phyloP scores from a whole-genome alignment of 2,329 filamentous ascomycete species.

The Microcyclospora pomicola region DNA sequence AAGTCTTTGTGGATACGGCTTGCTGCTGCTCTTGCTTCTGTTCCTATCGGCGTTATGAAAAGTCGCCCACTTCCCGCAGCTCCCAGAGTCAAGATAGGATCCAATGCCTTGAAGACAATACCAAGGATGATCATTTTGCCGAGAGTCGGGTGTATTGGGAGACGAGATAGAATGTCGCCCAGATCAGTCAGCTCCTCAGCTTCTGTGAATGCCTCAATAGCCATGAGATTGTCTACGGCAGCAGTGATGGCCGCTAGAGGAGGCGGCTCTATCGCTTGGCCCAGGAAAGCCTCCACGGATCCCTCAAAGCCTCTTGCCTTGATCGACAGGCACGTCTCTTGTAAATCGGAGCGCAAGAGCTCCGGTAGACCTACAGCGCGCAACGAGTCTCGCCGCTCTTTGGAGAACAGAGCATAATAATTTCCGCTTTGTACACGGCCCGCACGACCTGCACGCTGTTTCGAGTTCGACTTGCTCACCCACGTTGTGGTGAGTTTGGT shows the following conservation, averaged over 20 bases:
- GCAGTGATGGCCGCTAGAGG: slow-evolving; percentile 21
- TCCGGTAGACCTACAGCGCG: slow-evolving; percentile 24
- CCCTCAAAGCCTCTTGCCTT: slow-evolving; percentile 27
- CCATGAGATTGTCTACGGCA: slow-evolving; percentile 27
- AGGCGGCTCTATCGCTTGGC: slow-evolving; percentile 34
- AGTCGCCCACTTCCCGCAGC: slow-evolving; percentile 23
- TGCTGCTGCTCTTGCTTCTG: slow-evolving; percentile 11
- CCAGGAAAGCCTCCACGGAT: slow-evolving; percentile 29
- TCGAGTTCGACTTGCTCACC: slow-evolving; percentile 34
- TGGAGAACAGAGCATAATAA: slow-evolving; percentile 37
- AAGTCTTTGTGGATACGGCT: slow-evolving; percentile 19
- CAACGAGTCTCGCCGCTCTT: slow-evolving; percentile 23
- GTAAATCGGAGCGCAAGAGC: slow-evolving; percentile 31
- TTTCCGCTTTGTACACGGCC: slow-evolving; percentile 35
- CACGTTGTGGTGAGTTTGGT: slow-evolving; percentile 29
- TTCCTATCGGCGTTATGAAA: slow-evolving; percentile 19
- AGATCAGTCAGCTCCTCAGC: slow-evolving; percentile 33
- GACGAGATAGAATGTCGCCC: slow-evolving; percentile 28
- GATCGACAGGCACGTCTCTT: slow-evolving; percentile 31
- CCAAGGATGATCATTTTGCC: slow-evolving; percentile 39
- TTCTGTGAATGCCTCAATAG: slow-evolving; percentile 30
- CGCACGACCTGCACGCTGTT: slow-evolving; percentile 37
- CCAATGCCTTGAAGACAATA: slow-evolving; percentile 38
- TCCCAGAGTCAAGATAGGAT: slow-evolving; percentile 35
- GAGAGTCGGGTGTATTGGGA: slow-evolving; percentile 30